These are phyloP conservation scores for Neofusicoccum ribis DNA, from an alignment of 2,329 filamentous ascomycete genomes.

Conservation along the genomic window DNA sequence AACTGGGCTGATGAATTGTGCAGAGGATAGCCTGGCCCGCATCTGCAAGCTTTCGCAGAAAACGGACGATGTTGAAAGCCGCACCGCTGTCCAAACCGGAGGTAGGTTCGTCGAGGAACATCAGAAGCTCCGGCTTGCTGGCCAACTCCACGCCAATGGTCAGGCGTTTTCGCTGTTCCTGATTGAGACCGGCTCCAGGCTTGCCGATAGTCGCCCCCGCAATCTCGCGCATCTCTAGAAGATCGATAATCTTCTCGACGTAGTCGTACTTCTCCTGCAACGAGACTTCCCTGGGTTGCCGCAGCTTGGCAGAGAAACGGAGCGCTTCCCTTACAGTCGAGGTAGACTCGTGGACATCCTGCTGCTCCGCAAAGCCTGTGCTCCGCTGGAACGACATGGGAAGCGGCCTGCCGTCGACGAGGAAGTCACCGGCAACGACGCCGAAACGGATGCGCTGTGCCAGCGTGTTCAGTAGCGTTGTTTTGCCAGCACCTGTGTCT, in stretches of 20 bases:
- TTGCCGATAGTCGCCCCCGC: conserved; percentile 65
- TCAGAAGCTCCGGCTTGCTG: conserved; percentile 62
- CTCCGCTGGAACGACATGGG: conserved; percentile 51
- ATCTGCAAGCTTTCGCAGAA: conserved; percentile 65
- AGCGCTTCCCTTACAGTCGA: conserved; percentile 67
- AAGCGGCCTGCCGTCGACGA: conserved; percentile 44
- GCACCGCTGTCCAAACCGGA: conserved; percentile 63
- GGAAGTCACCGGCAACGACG: conserved; percentile 46
- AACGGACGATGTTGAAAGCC: conserved; percentile 65
- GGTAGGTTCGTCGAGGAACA: conserved; percentile 74
- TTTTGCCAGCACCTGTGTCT: conserved; percentile 37
- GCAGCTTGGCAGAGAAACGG: conserved; percentile 64
- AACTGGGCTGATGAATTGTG: conserved; percentile 71
- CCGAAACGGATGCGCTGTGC: conserved; percentile 49
- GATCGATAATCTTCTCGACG: conserved; percentile 61
- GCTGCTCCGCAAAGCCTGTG: conserved; percentile 61
- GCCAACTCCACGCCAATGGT: conserved; percentile 74
- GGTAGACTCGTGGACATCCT: conserved; percentile 67
- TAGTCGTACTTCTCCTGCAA: conserved; percentile 66
- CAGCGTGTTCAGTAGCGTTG: conserved; percentile 40
- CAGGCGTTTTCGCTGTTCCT: conserved; percentile 68
- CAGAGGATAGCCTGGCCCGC: conserved; percentile 67
- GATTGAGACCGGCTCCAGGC: conserved; percentile 53
- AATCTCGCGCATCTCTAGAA: conserved; percentile 68
- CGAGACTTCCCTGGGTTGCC: conserved; percentile 60